Percentiles rank a stretch among this genome's conserved stretches.
phyloP scores from a whole-genome alignment of 768 basidiomycete genomes.

The Kwoniella shandongensis region DNA sequence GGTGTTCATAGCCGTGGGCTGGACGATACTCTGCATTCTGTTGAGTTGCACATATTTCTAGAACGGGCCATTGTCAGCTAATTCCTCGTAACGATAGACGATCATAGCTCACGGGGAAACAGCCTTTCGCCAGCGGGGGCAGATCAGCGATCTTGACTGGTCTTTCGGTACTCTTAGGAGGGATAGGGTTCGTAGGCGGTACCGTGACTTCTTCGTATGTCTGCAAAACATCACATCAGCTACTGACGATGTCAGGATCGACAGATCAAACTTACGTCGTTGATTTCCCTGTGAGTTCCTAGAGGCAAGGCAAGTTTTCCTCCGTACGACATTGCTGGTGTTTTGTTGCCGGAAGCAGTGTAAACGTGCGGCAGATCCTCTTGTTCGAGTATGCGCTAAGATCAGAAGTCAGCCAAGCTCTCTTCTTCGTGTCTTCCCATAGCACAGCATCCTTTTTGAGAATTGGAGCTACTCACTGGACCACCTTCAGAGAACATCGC shows the following conservation, averaged over 20 bases:
- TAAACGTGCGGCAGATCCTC: conserved; percentile 80
- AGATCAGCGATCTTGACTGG: conserved; percentile 71
- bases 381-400: conserved; percentile 45
- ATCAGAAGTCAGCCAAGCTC: background rate
- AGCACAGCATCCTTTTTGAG: no score
- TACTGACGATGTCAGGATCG: background rate
- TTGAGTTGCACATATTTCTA: conserved; percentile 86
- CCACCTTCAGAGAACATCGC: conserved; percentile 44
- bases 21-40: conserved; percentile 92
- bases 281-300: conserved; percentile 68
- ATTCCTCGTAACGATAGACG: no score
- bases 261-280: conserved; percentile 61
- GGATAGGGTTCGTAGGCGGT: conserved; percentile 77
- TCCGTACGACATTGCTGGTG: conserved; percentile 71
- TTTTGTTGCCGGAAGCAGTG: conserved; percentile 63
- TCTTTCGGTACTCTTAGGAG: conserved; percentile 69
- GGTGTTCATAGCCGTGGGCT: conserved; percentile 84
- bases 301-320: conserved; percentile 77
- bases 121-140: conserved; percentile 72
- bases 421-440: background rate
- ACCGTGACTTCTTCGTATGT: conserved; percentile 85
- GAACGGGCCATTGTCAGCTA: no score
- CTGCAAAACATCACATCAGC: conserved; percentile 54
- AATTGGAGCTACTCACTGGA: no score
- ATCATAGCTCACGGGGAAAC: conserved; percentile 70